Evolutionary conservation across 148 eudicot genomes (phyloP).

Genomic region (Euryodendron excelsum): DNA sequence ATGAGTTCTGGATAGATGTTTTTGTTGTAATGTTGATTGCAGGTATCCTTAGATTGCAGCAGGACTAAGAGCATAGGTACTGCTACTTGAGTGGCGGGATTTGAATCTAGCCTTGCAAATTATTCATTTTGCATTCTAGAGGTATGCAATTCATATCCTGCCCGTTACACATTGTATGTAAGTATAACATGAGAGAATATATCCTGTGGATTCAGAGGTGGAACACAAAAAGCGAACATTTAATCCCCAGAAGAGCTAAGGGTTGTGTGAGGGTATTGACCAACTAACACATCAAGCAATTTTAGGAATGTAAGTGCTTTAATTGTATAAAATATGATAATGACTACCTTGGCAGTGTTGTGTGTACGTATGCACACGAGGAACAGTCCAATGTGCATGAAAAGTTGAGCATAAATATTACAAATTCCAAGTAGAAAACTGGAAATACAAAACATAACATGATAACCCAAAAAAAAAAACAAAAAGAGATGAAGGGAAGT

Average conservation of each 20-base stretch:
- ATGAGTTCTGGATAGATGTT: neutral
- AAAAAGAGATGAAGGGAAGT: neutral
- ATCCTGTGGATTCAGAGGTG: neutral
- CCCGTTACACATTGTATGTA: neutral
- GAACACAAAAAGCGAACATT: neutral
- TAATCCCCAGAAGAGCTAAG: neutral
- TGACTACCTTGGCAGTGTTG: neutral
- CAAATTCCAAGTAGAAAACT: neutral
- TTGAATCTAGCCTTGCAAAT: conserved; percentile 92
- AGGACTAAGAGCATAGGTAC: conserved; percentile 91
- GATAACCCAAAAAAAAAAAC: neutral
- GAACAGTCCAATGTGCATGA: neutral
- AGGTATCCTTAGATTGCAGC: conserved; percentile 96
- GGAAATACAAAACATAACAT: neutral
- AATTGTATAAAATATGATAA: neutral
- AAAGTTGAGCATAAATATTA: neutral
- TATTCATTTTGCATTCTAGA: conserved; percentile 76
- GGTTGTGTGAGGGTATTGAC: neutral
- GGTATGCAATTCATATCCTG: conserved; percentile 38
- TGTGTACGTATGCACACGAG: neutral
- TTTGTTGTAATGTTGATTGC: conserved; percentile 7
- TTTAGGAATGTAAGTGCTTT: neutral
- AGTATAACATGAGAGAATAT: neutral
- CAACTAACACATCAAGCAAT: neutral
- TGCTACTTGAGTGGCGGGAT: conserved; percentile 94